Base-by-base conservation (phyloP, 1,284 basidiomycete species). In the Trichosporon asahii region DNA sequence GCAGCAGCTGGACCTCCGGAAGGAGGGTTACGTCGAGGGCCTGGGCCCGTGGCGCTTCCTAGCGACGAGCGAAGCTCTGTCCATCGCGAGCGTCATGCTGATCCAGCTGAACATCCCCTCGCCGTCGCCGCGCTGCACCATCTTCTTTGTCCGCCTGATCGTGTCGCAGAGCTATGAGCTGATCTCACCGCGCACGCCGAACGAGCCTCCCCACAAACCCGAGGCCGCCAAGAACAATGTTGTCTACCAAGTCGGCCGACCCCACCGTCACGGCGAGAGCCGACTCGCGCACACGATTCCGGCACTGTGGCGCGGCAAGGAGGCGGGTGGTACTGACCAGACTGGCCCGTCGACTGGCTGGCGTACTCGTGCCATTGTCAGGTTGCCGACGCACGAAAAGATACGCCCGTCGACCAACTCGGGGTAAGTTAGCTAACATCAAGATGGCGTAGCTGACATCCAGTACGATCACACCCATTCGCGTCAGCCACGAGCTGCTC, bases 321-420 rank as follows among this genome's bases (percentile, higher is more conserved):
- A 73, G 29, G 79, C 77, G 9, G 75, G 77, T 4, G 77, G 78
- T 2, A 65, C 63, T 21, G 60, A 70, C 5, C 61, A 66, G 8
- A 66, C 70, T 27, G 63, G 21, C 4, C 65, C 55, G 3, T 2
- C 35, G 12, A 74, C 69, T 18, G 78, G 79, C 0, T 81, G 75
- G 74, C 74, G 73, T 23, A 78, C 75, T 0, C 74, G 75, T 11
- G 80, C 79, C 0, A 76, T 82, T 27, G 78, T 75, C 27, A 71
- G 83, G 23, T 66, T 84, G 70, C 83, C 83, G 1, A 76, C 75
- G 69, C 81, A 84, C 67, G 79, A 80, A 3, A 83, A 81, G 67
- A 77, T 82, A n/a, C 65, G 82, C 44, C 82, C 83, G 12, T 76
- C 77, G 7, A 84, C 82, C 1, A 75, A 76, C 64, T 72, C 77